These are phyloP conservation scores for Eimeria sp. DNA, from an alignment of 169 alveolate species.

Conservation along the genomic window DNA sequence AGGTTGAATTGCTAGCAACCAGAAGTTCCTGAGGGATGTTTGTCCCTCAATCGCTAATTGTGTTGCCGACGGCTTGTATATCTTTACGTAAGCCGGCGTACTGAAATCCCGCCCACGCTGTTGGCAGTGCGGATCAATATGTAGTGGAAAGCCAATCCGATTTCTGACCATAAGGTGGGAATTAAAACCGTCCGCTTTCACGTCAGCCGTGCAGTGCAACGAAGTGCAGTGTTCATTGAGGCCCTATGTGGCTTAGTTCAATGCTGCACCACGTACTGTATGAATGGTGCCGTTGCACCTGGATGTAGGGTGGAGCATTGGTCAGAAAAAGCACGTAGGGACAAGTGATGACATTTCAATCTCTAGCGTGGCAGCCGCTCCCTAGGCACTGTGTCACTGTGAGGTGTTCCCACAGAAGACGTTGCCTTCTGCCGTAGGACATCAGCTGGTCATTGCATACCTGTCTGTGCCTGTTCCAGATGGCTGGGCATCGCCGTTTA, in stretches of 20 bases:
- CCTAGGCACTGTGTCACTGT: not conserved
- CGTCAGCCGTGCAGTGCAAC: not conserved
- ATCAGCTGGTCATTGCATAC: not conserved
- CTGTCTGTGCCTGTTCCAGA: not conserved
- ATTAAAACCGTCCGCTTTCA: too few species aligned
- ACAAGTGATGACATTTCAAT: not conserved
- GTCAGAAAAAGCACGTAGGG: not conserved
- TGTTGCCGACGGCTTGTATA: too few species aligned
- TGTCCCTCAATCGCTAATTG: too few species aligned
- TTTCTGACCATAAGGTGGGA: too few species aligned
- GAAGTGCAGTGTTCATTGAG: not conserved
- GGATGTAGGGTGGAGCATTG: not conserved
- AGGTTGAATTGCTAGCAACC: too few species aligned
- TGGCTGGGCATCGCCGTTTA: not conserved
- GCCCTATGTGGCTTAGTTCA: not conserved
- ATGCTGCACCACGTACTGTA: not conserved
- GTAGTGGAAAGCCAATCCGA: too few species aligned
- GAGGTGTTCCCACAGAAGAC: not conserved
- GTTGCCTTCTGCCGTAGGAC: not conserved
- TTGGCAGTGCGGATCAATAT: too few species aligned
- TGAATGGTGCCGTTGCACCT: not conserved
- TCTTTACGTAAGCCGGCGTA: too few species aligned
- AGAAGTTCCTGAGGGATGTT: too few species aligned
- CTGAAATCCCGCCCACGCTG: too few species aligned
- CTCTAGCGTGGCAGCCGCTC: not conserved